Base-by-base conservation (phyloP, 768 basidiomycete genomes). In the Calocera cornea region DNA sequence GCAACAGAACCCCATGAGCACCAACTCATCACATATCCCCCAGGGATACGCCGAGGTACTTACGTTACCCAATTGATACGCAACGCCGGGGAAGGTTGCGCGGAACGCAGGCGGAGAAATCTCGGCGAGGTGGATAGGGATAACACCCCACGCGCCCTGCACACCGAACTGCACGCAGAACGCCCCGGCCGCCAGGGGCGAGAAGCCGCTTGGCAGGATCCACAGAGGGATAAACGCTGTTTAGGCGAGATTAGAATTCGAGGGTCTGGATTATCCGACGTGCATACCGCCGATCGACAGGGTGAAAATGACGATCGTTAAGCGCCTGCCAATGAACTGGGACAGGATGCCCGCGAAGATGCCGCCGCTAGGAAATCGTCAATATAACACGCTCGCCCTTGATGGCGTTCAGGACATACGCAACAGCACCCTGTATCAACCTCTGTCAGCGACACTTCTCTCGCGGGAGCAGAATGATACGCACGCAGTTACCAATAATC, bases 101-200 rank as follows among this genome's bases (percentile, higher is more conserved):
- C 93, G 82, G 82, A 93, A 95, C 0, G 90, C 92, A 2, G 90
- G 88, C 1, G 93, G 93, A 0, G 89, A 88, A 78, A 92, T 82
- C 76, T 95, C 92, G 14, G 85, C 82, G 24, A 95, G 80, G 75
- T 87, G 88, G 72, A 92, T 88, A 1, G 92, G 91, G 74, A 85
- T 82, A 12, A 91, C 87, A 72, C 90, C 90, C 89, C 90, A 92
- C 40, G 90, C 92, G 1, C 91, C 92, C 74, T 95, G 93, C 0
- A 95, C 90, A 64, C 90, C 90, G 70, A 90, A 84, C 73, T 94
- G 92, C 17, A 92, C 79, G 71, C 84, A 92, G 78, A 95, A 95
- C 0, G 91, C 92, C 10, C 91, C 91, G 0, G 90, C 90, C 0
- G 89, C 73, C 10, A 97, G 86, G 1, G 79, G 82, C 0, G 82